Evolutionary conservation across 1,284 basidiomycete genomes (phyloP), one percentile per base, ranked within the genome.

Genomic region (Fistulinella staudtii): DNA sequence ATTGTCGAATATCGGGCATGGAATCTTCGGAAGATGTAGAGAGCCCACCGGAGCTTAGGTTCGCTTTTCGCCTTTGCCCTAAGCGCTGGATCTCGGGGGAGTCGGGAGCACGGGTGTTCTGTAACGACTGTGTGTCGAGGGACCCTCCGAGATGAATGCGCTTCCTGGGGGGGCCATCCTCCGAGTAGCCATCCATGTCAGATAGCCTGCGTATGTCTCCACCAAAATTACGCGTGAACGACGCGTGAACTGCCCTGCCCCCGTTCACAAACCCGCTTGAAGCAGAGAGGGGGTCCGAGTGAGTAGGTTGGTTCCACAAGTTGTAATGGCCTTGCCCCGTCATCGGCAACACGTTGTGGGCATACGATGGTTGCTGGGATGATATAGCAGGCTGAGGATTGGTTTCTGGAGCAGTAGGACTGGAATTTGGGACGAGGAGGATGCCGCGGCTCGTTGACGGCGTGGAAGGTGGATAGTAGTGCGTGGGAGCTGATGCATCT

Each of bases 341-440:
- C n/a, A 64, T 64, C 7, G 68, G 52, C 50, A 74, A 69, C 61
- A 70, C 65, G 66, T 76, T 74, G 64, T 69, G 61, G 33, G 49
- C 52, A 37, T 50, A 53, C 42, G n/a, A n/a, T n/a, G 55, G 51
- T 8, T 66, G 61, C 27, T 56, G 57, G 50, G 70, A 65, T 15
- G 69, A 54, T 11, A 61, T 63, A 61, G 77, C 67, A 29, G 66
- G 41, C 10, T 58, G 65, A 52, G 61, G 54, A 37, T 61, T 56
- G 3, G 43, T 44, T 40, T 80, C 75, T 33, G 70, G 60, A 24
- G 56, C 54, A 23, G 74, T 55, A 36, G 85, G 83, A 55, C 84
- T 88, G 43, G 87, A 89, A 65, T 74, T 83, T 25, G 85, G 85
- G 22, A 85, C 84, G 41, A 89, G 78, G 41, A 89, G 65, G 41